Evolutionary conservation across 352 stramenopile species (phyloP), one percentile per base, ranked within the genome.

Genomic region (Phytophthora macrochlamydospora): DNA sequence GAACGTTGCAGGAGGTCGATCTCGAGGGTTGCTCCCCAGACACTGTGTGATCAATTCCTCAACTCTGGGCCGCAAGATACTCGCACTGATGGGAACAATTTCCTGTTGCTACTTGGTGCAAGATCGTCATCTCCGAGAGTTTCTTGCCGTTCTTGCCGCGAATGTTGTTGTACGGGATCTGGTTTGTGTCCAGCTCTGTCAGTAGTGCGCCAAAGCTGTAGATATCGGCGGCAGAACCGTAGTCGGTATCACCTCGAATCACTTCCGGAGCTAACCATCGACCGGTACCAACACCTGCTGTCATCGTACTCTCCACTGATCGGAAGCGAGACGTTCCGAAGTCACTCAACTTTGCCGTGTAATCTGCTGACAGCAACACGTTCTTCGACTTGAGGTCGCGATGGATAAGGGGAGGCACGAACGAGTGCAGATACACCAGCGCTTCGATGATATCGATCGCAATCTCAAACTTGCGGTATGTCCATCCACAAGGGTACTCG

Each of bases 361-460:
- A 62, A 32, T 68, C 56, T 14, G 49, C 18, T 4, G 54, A 65
- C 3, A 87, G 51, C 31, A 90, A 49, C n/a, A 89, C 75, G 31
- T 87, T 87, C 2, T 74, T 71, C 1, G 79, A 84, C 48, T 87
- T 90, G 50, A 90, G 66, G 44, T 90, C 78, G 1, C 79, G 79
- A 38, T 90, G 81, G 3, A 88, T 63, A 1, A 89, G 52, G 11
- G 76, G 66, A 32, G 65, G 62, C 32, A 65, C 49, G 14, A 78
- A 67, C 24, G 67, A 72, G 56, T 85, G 76, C 13, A 85, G 24
- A 40, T 75, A 83, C 55, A 77, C 65, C 9, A 85, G 68, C 2
- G 73, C 73, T 9, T 79, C 64, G 35, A 72, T 67, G 8, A 85
- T 67, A 12, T 75, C 73, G 14, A 76, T 62, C 2, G 76, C 76